phyloP scores from a whole-genome alignment of 192 early-diverging fungal genomes.

The Dissophora globulifera region DNA sequence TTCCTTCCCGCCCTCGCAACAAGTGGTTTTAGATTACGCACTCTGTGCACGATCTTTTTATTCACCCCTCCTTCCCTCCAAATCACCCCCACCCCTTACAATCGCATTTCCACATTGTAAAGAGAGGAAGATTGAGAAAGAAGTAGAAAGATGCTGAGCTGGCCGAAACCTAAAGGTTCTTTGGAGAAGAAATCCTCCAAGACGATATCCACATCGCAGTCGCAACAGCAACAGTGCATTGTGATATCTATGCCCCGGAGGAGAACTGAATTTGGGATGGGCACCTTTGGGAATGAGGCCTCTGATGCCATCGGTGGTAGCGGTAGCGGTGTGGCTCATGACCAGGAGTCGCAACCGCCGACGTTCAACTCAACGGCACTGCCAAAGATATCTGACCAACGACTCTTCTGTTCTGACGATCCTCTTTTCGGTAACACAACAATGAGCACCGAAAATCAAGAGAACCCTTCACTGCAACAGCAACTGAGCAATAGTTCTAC shows the following conservation, averaged over 20 bases:
- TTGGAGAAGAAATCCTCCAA: constrained; percentile 9
- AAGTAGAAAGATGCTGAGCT: constrained; percentile 17
- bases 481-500: too few species aligned
- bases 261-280: constrained; percentile 36
- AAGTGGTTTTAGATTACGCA: too few species aligned
- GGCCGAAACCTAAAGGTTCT: constrained; percentile 23
- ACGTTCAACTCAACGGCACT: neutral
- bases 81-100: neutral
- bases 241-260: constrained; percentile 36
- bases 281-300: constrained; percentile 26
- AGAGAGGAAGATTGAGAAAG: too few species aligned
- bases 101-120: too few species aligned
- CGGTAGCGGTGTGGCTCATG: neutral
- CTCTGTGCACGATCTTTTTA: too few species aligned
- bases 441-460: too few species aligned
- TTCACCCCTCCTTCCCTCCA: neutral
- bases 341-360: too few species aligned
- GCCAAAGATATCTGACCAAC: constrained; percentile 6
- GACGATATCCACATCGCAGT: constrained; percentile 12
- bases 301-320: neutral
- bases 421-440: neutral
- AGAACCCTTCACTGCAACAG: too few species aligned
- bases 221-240: constrained; percentile 1
- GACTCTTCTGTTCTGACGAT: too few species aligned
- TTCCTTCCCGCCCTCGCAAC: too few species aligned